Base-by-base conservation (phyloP, 139 green algal genomes). In the Chlorella sp. region DNA sequence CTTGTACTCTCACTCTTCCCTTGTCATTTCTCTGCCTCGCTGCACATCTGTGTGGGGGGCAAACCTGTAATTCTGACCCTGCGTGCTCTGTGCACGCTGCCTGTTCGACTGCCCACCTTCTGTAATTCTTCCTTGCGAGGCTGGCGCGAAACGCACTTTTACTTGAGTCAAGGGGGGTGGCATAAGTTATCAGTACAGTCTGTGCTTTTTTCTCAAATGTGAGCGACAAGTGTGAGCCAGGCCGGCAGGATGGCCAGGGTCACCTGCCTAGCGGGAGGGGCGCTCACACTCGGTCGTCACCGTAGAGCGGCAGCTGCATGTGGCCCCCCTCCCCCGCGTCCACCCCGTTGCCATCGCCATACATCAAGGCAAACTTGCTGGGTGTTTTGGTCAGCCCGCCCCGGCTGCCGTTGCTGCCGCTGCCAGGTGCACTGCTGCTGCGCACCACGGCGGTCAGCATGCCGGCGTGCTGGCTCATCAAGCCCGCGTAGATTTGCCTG, bases 391-490 rank as follows among this genome's bases (percentile, higher is more conserved):
- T 28, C 28, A 88, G 84, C 21, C 7, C 48, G 26, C 32, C 40
- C 5, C 68, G 36, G 71, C 68, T 68, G 68, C 68, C 34, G 39
- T 71, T 60, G 42, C 22, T 32, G 28, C 85, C 19, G 61, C 83
- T 77, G 60, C 34, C 61, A 18, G n/a, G n/a, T n/a, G 36, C 18
- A 40, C 66, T 69, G 84, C 85, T 60, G 42, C 22, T 32, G 28
- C 85, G 85, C 71, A 83, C 42, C 2, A 34, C 76, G 0, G 83
- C 64, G 32, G 61, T 91, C 4, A 91, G 83, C 77, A 37, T n/a
- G 40, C 89, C 89, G 3, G 89, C 89, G 16, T 91, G 77, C 14
- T n/a, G 66, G n/a, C 66, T 28, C 66, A 86, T 77, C 15, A 88
- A 4, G 37, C 42, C 39, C 9, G 30, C 30, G 12, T 91, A 91